phyloP scores from a whole-genome alignment of 2,329 filamentous ascomycete genomes.

The Rhynchosporium graminicola region DNA sequence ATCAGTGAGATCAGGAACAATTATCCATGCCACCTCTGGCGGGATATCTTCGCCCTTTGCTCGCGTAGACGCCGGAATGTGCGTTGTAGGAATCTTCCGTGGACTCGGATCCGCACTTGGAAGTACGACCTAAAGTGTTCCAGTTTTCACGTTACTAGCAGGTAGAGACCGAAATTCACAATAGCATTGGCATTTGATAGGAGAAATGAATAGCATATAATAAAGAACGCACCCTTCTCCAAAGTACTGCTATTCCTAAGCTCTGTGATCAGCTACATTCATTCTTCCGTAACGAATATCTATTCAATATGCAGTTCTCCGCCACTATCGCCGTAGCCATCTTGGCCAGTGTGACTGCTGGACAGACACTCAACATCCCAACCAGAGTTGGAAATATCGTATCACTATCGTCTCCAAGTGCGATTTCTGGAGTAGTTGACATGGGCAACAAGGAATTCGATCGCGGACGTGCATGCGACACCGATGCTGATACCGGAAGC shows the following conservation, averaged over 20 bases:
- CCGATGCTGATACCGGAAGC: conserved; percentile 30
- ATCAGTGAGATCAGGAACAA: conserved; percentile 2
- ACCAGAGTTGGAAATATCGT: conserved; percentile 20
- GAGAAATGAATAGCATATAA: neutral
- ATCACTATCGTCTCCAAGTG: conserved; percentile 25
- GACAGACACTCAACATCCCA: conserved; percentile 31
- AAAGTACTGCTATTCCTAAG: neutral
- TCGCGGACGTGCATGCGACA: conserved; percentile 30
- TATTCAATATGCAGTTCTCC: conserved; percentile 27
- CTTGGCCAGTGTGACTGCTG: conserved; percentile 26
- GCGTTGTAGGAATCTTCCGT: conserved; percentile 4
- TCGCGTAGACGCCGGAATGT: neutral
- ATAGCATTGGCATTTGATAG: neutral
- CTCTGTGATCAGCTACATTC: conserved; percentile 1
- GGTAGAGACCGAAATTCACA: neutral
- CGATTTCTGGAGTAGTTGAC: conserved; percentile 26
- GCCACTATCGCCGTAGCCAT: conserved; percentile 24
- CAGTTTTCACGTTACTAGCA: conserved; percentile 4
- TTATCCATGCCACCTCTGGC: neutral
- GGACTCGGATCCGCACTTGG: neutral
- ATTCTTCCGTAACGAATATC: conserved; percentile 6
- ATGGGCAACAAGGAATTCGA: conserved; percentile 33
- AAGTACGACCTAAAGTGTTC: conserved; percentile 2
- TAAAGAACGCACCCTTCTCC: neutral
- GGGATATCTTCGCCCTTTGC: neutral